Evolutionary conservation across 1,284 basidiomycete species (phyloP).

Genomic region (Moniliophthora roreri): DNA sequence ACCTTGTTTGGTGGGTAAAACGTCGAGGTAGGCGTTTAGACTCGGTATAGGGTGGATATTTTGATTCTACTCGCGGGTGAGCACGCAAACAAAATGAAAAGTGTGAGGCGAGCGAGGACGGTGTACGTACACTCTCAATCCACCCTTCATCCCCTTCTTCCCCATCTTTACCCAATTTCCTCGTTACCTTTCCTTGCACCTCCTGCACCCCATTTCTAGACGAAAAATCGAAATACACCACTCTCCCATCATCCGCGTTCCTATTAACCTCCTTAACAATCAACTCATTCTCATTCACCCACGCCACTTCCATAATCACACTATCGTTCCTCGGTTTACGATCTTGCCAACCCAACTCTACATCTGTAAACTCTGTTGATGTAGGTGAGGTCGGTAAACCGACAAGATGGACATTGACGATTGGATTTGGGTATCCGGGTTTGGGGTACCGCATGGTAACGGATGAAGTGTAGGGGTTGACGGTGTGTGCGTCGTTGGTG

Average conservation of each 20-base stretch:
- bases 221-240: slow-evolving; percentile 72
- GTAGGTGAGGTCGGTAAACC: slow-evolving; percentile 58
- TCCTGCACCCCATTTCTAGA: slow-evolving; percentile 26
- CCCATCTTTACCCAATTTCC: slow-evolving; percentile 75
- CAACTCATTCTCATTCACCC: slow-evolving; percentile 79
- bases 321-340: slow-evolving; percentile 62
- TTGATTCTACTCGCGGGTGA: slow-evolving; percentile 45
- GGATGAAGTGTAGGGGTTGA: slow-evolving; percentile 78
- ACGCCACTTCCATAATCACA: slow-evolving; percentile 81
- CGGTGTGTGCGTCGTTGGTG: slow-evolving; percentile 59
- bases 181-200: slow-evolving; percentile 57
- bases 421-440: slow-evolving; percentile 89
- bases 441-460: slow-evolving; percentile 89
- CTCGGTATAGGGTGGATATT: slow-evolving; percentile 53
- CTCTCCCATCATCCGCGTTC: slow-evolving; percentile 75
- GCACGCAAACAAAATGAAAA: slow-evolving; percentile 8
- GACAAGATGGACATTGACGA: slow-evolving; percentile 85
- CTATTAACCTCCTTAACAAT: slow-evolving; percentile 88
- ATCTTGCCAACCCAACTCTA: slow-evolving; percentile 64
- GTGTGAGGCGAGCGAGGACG: slow-evolving; percentile 9
- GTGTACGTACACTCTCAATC: slow-evolving; percentile 76
- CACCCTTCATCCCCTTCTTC: slow-evolving; percentile 91
- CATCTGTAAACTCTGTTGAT: neutral
- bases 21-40: slow-evolving; percentile 84
- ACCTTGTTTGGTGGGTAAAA: slow-evolving; percentile 77